phyloP scores from a whole-genome alignment of 257 asterid species.

The Catharanthus roseus region DNA sequence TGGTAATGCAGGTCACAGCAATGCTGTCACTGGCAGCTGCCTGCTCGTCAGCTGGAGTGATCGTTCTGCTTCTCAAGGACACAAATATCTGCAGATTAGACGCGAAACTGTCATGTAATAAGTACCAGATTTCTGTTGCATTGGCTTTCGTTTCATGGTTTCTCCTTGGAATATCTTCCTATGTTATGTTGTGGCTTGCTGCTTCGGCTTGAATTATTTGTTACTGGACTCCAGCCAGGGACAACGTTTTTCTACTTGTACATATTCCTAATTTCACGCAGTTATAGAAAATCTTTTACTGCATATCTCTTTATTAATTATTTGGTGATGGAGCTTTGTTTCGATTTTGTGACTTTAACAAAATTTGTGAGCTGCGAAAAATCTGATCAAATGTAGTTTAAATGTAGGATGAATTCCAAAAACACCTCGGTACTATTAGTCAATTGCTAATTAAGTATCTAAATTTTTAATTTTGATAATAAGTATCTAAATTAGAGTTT shows the following conservation, averaged over 20 bases:
- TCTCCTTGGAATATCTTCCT: conserved; percentile 73
- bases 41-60: conserved; percentile 86
- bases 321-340: no score
- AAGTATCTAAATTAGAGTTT: no score
- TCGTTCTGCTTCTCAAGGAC: conserved; percentile 57
- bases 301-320: not conserved
- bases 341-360: no score
- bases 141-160: conserved; percentile 78
- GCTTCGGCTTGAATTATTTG: conserved; percentile 43
- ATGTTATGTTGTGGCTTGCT: conserved; percentile 77
- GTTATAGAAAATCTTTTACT: conserved; percentile 5
- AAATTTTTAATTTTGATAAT: no score
- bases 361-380: no score
- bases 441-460: no score
- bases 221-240: not conserved
- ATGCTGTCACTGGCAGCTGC: conserved; percentile 85
- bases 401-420: no score
- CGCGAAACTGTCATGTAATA: conserved; percentile 43
- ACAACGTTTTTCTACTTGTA: conserved; percentile 7
- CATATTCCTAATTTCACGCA: conserved; percentile 9
- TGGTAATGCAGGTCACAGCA: conserved; percentile 61
- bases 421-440: no score
- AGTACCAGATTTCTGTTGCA: conserved; percentile 69
- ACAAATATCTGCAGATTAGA: conserved; percentile 45
- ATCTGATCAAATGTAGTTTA: no score